phyloP scores from a whole-genome alignment of 345 rosid species.

The Populus pruinosa region DNA sequence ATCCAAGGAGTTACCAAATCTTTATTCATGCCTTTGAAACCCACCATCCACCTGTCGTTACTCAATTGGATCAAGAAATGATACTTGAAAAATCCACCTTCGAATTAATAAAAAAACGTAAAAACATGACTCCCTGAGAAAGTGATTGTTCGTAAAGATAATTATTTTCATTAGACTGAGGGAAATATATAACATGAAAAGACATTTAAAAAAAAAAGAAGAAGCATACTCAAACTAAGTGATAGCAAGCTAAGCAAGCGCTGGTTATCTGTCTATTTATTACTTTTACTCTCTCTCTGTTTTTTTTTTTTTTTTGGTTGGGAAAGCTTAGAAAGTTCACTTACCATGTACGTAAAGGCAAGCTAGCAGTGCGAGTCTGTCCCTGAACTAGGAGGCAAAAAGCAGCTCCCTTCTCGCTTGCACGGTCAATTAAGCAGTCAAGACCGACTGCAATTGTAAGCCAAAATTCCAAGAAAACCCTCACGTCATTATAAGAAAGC shows the following conservation, averaged over 20 bases:
- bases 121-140: neutral
- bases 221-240: no score
- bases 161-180: neutral
- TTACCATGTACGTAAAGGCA: conserved; percentile 54
- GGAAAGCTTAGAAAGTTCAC: conserved; percentile 30
- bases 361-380: conserved; percentile 15
- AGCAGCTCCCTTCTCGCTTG: conserved; percentile 41
- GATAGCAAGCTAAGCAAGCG: neutral
- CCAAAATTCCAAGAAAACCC: conserved; percentile 16
- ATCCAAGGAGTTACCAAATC: neutral
- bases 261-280: neutral
- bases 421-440: conserved; percentile 30
- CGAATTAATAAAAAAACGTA: neutral
- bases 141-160: neutral
- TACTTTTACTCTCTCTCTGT: neutral
- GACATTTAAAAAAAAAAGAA: no score
- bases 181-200: neutral
- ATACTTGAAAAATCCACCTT: neutral
- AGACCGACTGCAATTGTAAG: neutral
- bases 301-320: neutral
- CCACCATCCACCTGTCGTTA: neutral
- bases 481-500: neutral
- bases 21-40: no score
- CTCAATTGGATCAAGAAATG: neutral
- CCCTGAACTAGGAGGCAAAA: conserved; percentile 36